These are phyloP conservation scores for Pterocarpus macrocarpus DNA, from an alignment of 306 rosid species.

Conservation along the genomic window DNA sequence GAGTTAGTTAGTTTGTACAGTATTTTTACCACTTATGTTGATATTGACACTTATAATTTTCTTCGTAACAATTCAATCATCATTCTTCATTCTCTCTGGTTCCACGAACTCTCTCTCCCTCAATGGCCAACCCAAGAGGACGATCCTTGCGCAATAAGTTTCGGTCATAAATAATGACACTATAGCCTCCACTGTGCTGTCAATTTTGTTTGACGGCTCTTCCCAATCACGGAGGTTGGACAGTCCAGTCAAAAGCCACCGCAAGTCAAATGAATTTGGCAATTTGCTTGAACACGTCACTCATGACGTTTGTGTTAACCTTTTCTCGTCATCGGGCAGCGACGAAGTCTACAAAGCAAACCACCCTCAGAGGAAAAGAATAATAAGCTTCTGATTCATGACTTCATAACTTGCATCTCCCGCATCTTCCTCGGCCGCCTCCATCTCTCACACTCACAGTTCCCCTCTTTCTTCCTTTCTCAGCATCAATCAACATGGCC, in stretches of 20 bases:
- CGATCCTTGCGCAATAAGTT: neutral
- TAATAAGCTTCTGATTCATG: neutral
- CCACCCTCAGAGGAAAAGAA: neutral
- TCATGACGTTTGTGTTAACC: conserved; percentile 28
- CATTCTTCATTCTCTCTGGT: no score
- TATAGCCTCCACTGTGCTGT: neutral
- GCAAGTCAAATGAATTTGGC: neutral
- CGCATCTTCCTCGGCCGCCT: neutral
- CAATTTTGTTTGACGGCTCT: neutral
- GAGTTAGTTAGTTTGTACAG: no score
- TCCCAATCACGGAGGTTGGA: neutral
- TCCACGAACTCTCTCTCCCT: no score
- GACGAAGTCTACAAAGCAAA: neutral
- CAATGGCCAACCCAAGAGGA: neutral
- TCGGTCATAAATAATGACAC: neutral
- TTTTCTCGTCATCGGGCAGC: neutral
- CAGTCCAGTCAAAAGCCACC: neutral
- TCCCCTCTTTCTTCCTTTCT: neutral
- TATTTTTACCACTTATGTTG: no score
- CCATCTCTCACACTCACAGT: neutral
- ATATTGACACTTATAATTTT: no score
- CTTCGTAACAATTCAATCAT: no score
- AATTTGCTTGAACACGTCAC: conserved; percentile 12
- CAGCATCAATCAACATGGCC: conserved; percentile 29
- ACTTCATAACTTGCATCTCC: neutral